These are phyloP conservation scores for Naganishia albida DNA, from an alignment of 1,284 basidiomycete species.

Conservation along the genomic window DNA sequence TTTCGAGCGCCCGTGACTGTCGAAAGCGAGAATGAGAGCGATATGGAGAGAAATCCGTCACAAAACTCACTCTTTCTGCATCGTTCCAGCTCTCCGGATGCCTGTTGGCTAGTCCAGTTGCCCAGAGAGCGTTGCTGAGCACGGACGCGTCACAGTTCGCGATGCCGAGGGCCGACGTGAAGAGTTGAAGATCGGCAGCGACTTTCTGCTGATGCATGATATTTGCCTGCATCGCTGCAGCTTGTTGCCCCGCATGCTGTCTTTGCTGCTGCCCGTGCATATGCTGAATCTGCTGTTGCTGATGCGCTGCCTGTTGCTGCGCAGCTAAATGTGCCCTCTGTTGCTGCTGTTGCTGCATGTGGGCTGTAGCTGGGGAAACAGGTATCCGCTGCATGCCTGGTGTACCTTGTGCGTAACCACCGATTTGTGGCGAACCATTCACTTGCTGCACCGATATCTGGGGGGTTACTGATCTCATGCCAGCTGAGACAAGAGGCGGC, in stretches of 20 bases:
- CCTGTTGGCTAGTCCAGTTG: constrained; percentile 23
- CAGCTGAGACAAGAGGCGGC: neutral
- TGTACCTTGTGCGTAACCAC: neutral
- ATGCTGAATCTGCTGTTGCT: constrained; percentile 24
- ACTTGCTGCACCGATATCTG: constrained; percentile 23
- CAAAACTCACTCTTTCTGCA: constrained; percentile 26
- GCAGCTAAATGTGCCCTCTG: constrained; percentile 31
- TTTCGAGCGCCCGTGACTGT: constrained; percentile 13
- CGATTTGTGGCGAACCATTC: constrained; percentile 15
- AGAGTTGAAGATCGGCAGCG: neutral
- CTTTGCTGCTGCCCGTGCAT: constrained; percentile 28
- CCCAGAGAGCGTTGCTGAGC: constrained; percentile 25
- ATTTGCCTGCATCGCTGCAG: neutral
- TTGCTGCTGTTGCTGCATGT: constrained; percentile 25
- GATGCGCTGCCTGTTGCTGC: constrained; percentile 28
- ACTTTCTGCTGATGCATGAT: constrained; percentile 4
- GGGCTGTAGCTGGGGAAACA: constrained; percentile 6
- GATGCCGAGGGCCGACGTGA: constrained; percentile 21
- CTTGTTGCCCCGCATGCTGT: constrained; percentile 7
- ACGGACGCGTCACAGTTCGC: constrained; percentile 9
- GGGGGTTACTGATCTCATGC: constrained; percentile 11
- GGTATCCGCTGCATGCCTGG: neutral
- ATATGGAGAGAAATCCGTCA: neutral
- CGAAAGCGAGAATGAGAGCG: neutral
- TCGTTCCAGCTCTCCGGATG: constrained; percentile 31